Base-by-base conservation (phyloP, 2,329 filamentous ascomycete species). In the Cytospora piceae region DNA sequence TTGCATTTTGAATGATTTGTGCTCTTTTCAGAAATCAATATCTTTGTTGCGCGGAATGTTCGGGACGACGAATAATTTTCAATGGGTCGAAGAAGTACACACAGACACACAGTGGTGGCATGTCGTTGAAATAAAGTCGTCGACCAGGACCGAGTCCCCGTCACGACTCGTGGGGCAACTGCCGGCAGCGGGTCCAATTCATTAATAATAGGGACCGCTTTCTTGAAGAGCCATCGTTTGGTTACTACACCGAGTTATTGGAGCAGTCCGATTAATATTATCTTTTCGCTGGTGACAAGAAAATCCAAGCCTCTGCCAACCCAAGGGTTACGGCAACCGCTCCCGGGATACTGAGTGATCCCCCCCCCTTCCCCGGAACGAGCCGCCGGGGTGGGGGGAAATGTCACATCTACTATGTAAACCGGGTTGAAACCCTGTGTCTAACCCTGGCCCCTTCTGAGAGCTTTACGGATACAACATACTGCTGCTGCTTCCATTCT, bases 1-100 rank as follows among this genome's bases (percentile, higher is more conserved):
- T 68, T 75, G 71, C 76, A 77, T 77, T 31, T 42, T 64, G 2
- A 32, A 27, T 4, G 32, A 54, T 11, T 22, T 29, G 39, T 49
- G 22, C 34, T 51, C 7, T 57, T 8, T 42, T n/a, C 15, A 2
- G 39, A 2, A 9, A 42, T 42, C 4, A 9, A 42, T 42, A 42
- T 9, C 39, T 42, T 42, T n/a, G 8, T 42, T n/a, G 8, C 8
- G 17, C 20, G 39, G 39, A n/a, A 5, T 42, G 39, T n/a, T 42
- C 39, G 39, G 39, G 39, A 42, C 4, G 20, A n/a, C 5, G 39
- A 27, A 51, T 24, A 29, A 22, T 31, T 31, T 7, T 27, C 9
- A 24, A 14, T 15, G 9, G 9, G 29, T 24, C 24, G 31, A 17
- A 15, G 15, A 17, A 56, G 31, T 54, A 32, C 7, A 29, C 27